These are phyloP conservation scores for Syzygium aqueum DNA, from an alignment of 345 rosid species.

Conservation along the genomic window DNA sequence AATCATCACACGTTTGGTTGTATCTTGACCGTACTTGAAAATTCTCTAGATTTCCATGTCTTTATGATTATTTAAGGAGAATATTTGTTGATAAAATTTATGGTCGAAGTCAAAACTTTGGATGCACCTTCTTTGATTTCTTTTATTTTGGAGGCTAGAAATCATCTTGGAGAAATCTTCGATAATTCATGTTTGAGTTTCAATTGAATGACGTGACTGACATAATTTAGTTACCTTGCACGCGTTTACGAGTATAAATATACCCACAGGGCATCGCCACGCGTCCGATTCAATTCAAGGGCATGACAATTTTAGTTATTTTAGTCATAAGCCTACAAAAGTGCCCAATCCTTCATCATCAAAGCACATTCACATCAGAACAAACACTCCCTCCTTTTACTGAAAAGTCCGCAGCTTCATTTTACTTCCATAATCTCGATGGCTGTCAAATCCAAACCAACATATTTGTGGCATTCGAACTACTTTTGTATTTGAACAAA, in stretches of 20 bases:
- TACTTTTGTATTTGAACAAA: neutral
- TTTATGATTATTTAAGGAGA: fast-evolving
- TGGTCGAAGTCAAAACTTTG: fast-evolving
- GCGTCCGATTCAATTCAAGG: neutral
- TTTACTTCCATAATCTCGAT: neutral
- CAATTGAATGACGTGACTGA: neutral
- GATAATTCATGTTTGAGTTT: fast-evolving
- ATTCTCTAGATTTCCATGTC: neutral
- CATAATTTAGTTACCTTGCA: fast-evolving
- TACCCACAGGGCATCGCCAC: fast-evolving
- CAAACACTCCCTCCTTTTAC: neutral
- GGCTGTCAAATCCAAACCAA: neutral
- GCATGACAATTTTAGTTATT: neutral
- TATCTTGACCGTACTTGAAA: neutral
- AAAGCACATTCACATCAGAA: neutral
- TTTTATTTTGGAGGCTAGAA: neutral
- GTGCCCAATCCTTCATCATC: neutral
- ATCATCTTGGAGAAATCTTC: neutral
- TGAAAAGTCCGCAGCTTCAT: neutral
- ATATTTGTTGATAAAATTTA: neutral
- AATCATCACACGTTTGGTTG: neutral
- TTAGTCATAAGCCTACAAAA: neutral
- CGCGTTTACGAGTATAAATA: neutral
- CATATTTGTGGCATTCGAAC: neutral
- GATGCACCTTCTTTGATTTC: neutral